Conservation (phyloP, 1,284 basidiomycete species). For the Ustilago sp. region DNA sequence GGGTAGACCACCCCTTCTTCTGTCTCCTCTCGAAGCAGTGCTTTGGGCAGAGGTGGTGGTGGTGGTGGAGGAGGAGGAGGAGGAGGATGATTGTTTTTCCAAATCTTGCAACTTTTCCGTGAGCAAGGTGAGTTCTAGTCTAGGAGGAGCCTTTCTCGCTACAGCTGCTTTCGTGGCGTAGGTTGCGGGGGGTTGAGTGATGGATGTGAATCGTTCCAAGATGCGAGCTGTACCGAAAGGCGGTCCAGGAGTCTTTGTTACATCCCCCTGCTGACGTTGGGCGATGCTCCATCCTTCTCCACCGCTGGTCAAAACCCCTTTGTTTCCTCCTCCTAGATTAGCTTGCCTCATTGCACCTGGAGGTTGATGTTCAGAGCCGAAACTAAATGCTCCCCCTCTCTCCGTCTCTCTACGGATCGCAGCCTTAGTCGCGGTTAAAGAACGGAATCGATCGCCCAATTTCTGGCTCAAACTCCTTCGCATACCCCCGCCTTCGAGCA, state of each 20-base stretch:
- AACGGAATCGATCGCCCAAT: conserved; percentile 29
- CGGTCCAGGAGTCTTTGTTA: not conserved
- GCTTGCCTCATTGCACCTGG: conserved; percentile 25
- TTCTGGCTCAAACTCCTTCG: conserved; percentile 44
- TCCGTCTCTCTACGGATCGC: not conserved
- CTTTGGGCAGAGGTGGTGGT: not conserved
- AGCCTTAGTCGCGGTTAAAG: conserved; percentile 4
- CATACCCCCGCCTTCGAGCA: conserved; percentile 11
- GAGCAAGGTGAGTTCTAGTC: conserved; percentile 32
- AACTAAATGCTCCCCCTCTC: conserved; percentile 26
- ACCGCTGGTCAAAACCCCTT: conserved; percentile 16
- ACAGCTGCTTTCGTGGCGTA: not conserved
- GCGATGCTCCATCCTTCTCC: conserved; percentile 21
- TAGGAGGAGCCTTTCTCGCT: conserved; percentile 21
- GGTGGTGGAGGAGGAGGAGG: conserved; percentile 5
- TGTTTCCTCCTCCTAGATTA: conserved; percentile 5
- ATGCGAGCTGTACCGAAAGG: conserved; percentile 7
- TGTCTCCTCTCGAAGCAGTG: too few species aligned
- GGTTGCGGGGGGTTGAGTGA: not conserved
- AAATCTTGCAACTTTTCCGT: conserved; percentile 32
- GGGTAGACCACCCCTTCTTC: not conserved
- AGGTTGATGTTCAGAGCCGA: conserved; percentile 19
- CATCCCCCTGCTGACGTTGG: conserved; percentile 1
- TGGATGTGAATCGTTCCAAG: not conserved
- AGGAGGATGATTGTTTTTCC: conserved; percentile 18